Evolutionary conservation across 2,329 filamentous ascomycete genomes (phyloP).

Genomic region (Phyllosticta citribraziliensis): DNA sequence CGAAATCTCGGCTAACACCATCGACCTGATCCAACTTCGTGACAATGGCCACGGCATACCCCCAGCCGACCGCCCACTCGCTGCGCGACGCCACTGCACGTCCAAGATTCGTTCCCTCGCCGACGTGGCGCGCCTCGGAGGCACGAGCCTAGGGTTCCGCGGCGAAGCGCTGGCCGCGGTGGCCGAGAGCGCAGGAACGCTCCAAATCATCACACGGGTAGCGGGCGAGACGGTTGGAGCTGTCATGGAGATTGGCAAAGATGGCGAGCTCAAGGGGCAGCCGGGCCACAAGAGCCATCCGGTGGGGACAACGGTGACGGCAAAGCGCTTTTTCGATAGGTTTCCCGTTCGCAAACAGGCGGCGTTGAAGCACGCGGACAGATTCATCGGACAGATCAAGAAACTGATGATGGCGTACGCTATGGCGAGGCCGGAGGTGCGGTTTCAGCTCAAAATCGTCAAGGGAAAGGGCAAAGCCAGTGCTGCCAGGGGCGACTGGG

Average conservation of each 20-base stretch:
- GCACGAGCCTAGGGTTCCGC: conserved; percentile 61
- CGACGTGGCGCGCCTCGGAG: conserved; percentile 49
- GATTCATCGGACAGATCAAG: conserved; percentile 48
- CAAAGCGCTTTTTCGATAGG: conserved; percentile 48
- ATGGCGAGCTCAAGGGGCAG: conserved; percentile 36
- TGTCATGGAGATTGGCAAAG: conserved; percentile 39
- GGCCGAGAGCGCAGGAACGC: conserved; percentile 44
- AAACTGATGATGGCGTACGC: conserved; percentile 54
- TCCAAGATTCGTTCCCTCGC: conserved; percentile 61
- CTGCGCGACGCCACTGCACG: conserved; percentile 60
- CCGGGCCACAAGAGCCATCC: conserved; percentile 36
- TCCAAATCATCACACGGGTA: neutral
- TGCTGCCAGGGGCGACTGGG: conserved; percentile 39
- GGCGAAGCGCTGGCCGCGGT: conserved; percentile 63
- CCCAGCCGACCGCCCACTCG: conserved; percentile 47
- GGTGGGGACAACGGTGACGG: conserved; percentile 59
- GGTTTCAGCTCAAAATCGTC: conserved; percentile 50
- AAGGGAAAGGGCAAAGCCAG: conserved; percentile 37
- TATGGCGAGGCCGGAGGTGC: conserved; percentile 54
- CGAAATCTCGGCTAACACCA: conserved; percentile 52
- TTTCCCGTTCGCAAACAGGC: conserved; percentile 55
- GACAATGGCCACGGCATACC: conserved; percentile 62
- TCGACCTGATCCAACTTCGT: conserved; percentile 57
- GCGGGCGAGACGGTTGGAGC: conserved; percentile 50
- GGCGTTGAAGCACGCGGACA: conserved; percentile 48